Base-by-base conservation (phyloP, 331 rosid genomes). In the Malus hybrid region DNA sequence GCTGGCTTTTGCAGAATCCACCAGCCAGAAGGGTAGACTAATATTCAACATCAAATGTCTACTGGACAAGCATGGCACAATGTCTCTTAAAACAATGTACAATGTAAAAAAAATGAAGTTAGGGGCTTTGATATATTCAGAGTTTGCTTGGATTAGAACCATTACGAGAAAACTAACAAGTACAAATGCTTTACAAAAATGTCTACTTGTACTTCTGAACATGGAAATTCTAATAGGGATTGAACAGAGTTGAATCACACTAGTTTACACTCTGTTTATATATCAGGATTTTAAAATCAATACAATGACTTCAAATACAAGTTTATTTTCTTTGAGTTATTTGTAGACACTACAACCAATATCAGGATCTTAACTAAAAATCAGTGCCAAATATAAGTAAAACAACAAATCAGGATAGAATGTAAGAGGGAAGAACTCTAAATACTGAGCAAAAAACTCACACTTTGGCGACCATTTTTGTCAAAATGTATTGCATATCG, bases 401-500 rank as follows among this genome's bases (percentile, higher is more conserved):
- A 50, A 6, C 56, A 39, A 39, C 46, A 39, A 39, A 39, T 50
- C 19, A 73, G 15, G 28, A 14, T 18, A 71, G 13, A 66, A 55
- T n/a, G 44, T 66, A 14, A 16, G 48, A 33, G 50, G 63, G 48
- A 5, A 42, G 14, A 61, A 46, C 14, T 60, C 62, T 24, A 61
- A n/a, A 42, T 15, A 33, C 11, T 32, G 57, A 29, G 18, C 44
- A 64, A 3, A 34, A 28, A 29, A 44, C 91, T 85, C 78, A 81
- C 87, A 85, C 93, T 92, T 81, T 92, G 82, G 53, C 81, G 96
- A 19, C 99, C 99, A 86, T 87, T 87, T 75, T 80, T 92, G 89
- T 95, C 96, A 84, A 86, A 95, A 86, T 95, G 99, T 82, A 92
- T 89, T 12, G 97, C 96, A 81, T 76, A 90, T 77, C 93, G 89